A percentile compares a stretch with the other conserved stretches of the same genome.
These are phyloP conservation scores for Postia placenta DNA, from an alignment of 768 basidiomycete species.

Conservation along the genomic window DNA sequence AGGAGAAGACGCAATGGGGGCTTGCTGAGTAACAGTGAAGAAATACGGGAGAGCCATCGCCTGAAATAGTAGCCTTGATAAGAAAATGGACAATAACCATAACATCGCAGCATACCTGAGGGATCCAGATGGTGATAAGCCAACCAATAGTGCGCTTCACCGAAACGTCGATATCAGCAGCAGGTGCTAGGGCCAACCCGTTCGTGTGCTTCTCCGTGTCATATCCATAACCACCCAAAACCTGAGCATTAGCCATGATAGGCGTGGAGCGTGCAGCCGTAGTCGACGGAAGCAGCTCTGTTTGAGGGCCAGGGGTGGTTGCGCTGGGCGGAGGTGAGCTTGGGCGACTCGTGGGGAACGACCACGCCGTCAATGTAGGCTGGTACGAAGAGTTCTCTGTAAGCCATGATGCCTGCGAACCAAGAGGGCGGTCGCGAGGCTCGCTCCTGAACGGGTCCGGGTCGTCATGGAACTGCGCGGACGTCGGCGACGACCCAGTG, in stretches of 20 bases:
- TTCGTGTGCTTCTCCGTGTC: conserved; percentile 44
- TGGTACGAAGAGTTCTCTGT: conserved; percentile 57
- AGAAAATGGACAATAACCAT: background rate
- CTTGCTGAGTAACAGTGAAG: conserved; percentile 32
- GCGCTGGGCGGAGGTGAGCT: conserved; percentile 27
- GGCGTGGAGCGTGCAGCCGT: conserved; percentile 44
- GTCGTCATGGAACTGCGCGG: conserved; percentile 31
- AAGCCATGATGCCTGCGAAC: conserved; percentile 71
- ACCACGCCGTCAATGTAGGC: conserved; percentile 59
- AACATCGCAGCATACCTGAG: conserved; percentile 42
- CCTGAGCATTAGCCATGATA: conserved; percentile 50
- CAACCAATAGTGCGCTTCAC: conserved; percentile 51
- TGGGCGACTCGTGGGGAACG: conserved; percentile 48
- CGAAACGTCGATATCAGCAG: conserved; percentile 51
- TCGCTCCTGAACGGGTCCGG: conserved; percentile 60
- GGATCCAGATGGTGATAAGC: conserved; percentile 64
- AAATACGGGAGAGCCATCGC: conserved; percentile 60
- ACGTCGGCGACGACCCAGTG: conserved; percentile 33
- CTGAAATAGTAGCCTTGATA: conserved; percentile 27
- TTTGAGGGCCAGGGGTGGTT: conserved; percentile 34
- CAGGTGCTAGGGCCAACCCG: conserved; percentile 35
- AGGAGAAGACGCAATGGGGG: conserved; percentile 31
- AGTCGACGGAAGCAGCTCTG: conserved; percentile 31
- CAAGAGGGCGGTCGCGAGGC: conserved; percentile 31
- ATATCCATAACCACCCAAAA: conserved; percentile 66